Evolutionary conservation across 1,284 basidiomycete species (phyloP), one percentile per base, ranked within the genome.

Genomic region (Agaricales sp.): DNA sequence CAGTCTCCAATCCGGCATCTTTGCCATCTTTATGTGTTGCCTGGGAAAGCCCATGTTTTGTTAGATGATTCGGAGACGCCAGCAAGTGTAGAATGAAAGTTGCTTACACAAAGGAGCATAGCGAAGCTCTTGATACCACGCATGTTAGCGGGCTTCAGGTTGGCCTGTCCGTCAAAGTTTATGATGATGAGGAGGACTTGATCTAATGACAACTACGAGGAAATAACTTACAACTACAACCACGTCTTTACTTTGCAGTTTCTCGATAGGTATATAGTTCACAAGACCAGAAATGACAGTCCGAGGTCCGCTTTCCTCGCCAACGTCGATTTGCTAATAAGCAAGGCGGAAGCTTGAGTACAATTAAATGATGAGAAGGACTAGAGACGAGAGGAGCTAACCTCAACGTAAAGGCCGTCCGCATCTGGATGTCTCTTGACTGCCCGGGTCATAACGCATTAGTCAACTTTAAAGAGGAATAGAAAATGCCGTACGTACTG

Each of bases 241-340:
- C 37, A 97, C 78, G 54, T 83, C 81, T 59, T 81, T 83, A 61
- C 89, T 86, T 26, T 78, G 78, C 86, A 98, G 94, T 57, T 93
- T 71, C 59, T 96, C 94, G 58, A 95, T 92, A 11, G 90, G 87
- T 63, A 96, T 89, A 65, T 95, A 93, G 63, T 96, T 81, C 53
- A 97, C 93, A 24, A 97, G 77, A 43, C 94, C 94, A 24, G 92
- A 96, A 46, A 96, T 90, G 16, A 98, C 91, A 1, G 92, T 96
- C 50, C 93, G 75, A 20, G 93, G 93, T 30, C 92, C 93, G 1
- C 82, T 83, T 63, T 92, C 92, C 65, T 95, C 92, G 50, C 92
- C 94, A 50, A 97, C 71, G 65, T 98, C 92, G 55, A 97, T 94
- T 87, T 92, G 82, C 86, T 92, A 57, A 44, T 53, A 41, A 51